Base-by-base conservation (phyloP, 2,329 filamentous ascomycete species). In the Fusarium sp. region DNA sequence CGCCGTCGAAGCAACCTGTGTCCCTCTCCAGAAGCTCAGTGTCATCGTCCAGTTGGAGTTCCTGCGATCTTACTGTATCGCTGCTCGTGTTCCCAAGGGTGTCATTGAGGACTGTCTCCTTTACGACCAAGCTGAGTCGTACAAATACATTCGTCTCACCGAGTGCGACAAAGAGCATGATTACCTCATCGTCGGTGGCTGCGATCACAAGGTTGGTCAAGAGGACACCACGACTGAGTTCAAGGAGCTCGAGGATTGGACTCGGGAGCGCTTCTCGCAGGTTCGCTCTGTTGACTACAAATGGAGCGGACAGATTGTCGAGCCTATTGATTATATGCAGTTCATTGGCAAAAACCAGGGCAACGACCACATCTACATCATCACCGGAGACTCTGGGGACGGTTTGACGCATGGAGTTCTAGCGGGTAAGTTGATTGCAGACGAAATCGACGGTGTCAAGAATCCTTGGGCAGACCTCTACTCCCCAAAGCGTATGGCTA, bases 141-240 rank as follows among this genome's bases (percentile, higher is more conserved):
- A 88, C 79, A 84, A 86, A 69, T 88, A 88, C 63, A 75, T 85
- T 4, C 82, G 85, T 2, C 72, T 87, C 13, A 87, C 85, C 0
- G 76, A 74, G 0, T 87, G 85, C 70, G 85, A 88, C 55, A 80
- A 83, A 0, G 75, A 83, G 55, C 75, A 86, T 43, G 85, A 87
- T 66, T 88, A 87, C 72, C 71, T 88, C 48, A 76, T 89, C 7
- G 80, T 87, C 7, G 86, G 86, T 8, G 86, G 86, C 2, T 83
- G 83, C 50, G 86, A 88, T 68, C 86, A 88, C 77, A 85, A 86
- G 71, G 84, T 87, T n/a, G 85, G 86, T 0, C 84, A 87, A 65
- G 81, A 83, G 43, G 76, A 80, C 3, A 77, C 82, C 2, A 71
- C 76, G 1, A 80, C 79, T 0, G 81, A 83, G 8, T 86, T 84